Evolutionary conservation across 331 rosid genomes (phyloP), one percentile per base, ranked within the genome.

Genomic region (Ulmus americana): DNA sequence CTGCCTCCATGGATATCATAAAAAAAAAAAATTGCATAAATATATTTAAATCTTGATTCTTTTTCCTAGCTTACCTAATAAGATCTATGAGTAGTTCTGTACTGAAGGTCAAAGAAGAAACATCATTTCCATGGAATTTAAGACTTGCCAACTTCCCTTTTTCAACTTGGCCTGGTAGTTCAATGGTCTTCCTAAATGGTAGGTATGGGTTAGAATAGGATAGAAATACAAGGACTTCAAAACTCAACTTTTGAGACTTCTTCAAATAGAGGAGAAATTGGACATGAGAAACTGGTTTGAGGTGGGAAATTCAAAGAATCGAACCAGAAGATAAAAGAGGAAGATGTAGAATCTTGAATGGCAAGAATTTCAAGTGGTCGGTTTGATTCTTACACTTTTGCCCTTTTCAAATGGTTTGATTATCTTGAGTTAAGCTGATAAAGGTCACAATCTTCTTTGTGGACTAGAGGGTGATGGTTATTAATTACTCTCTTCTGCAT

Each of bases 51-150:
- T 35, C 12, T n/a, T 50, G 42, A 53, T 28, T 38, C 44, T 14
- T 35, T 10, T 56, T 22, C 7, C 42, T 22, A 8, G 15, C n/a
- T 28, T 9, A 55, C 0, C 4, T 6, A 54, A 55, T 6, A 20
- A 20, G 22, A 28, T 3, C 39, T 10, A 38, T 18, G 18, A 18
- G 5, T 7, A 6, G 4, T 41, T 8, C 44, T 43, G 13, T 56
- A 0, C 38, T 56, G 8, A 56, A 10, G 5, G 45, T 56, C 61
- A 56, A 56, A 56, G 61, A 56, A 56, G 9, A 56, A 56, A 56
- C 18, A 28, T 35, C 61, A 42, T 6, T 35, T 10, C 13, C 4
- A 20, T 56, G 44, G 44, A 56, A 11, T 8, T 56, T 28, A 38
- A 56, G 43, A 56, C 42, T 13, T 56, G 44, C 61, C 61, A 56